Conservation (phyloP, 495 filamentous ascomycete genomes). For the Tuber magnatum region DNA sequence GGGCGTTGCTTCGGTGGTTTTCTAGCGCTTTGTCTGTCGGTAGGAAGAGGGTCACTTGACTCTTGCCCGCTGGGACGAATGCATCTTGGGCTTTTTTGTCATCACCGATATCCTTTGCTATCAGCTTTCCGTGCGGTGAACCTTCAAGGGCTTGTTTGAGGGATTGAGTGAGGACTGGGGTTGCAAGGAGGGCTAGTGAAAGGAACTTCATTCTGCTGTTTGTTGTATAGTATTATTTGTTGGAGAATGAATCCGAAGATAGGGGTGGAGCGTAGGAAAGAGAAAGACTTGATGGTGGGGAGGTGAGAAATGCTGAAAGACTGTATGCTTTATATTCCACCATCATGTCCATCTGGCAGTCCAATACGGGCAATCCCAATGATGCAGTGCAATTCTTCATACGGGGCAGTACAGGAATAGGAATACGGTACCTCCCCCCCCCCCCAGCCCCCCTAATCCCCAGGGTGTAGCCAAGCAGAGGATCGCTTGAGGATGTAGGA, state of each 20-base stretch:
- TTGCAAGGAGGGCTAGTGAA: not conserved
- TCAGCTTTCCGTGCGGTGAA: not conserved
- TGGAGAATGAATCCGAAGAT: not conserved
- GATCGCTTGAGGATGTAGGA: not conserved
- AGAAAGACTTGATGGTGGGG: not conserved
- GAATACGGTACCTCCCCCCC: not conserved
- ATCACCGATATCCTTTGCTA: not conserved
- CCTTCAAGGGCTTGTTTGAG: not conserved
- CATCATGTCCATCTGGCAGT: not conserved
- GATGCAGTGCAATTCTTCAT: not conserved
- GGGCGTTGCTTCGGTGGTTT: not conserved
- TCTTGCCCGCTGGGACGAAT: not conserved
- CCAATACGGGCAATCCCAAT: not conserved
- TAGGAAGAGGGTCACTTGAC: not conserved
- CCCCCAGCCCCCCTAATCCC: not conserved
- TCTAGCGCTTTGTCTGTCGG: not conserved
- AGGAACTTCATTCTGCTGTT: not conserved
- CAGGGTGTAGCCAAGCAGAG: not conserved
- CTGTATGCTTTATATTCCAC: not conserved
- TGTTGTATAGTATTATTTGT: not conserved
- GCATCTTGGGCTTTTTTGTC: not conserved
- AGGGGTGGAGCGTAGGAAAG: not conserved
- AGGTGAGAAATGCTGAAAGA: not conserved
- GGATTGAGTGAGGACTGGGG: not conserved
- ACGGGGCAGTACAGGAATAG: not conserved